A percentile compares a stretch with the other conserved stretches of the same genome.
These are phyloP conservation scores for Fonsecaea pugnacius DNA, from an alignment of 2,329 filamentous ascomycete species.

Conservation along the genomic window DNA sequence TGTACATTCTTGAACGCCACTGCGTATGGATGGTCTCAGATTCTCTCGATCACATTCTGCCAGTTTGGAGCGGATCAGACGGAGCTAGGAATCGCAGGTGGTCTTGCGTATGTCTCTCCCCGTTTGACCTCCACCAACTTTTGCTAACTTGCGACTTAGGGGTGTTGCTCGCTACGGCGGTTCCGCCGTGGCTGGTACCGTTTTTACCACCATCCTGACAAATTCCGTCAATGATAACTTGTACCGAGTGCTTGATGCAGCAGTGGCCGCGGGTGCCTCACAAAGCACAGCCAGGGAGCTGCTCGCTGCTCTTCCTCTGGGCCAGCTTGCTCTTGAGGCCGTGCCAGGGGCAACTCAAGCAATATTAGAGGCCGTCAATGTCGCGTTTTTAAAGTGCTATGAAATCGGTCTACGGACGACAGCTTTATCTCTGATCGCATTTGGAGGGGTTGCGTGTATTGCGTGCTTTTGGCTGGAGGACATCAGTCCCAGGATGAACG, in stretches of 20 bases:
- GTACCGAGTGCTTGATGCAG: too few relatives aligned
- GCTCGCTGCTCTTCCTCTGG: slow-evolving; percentile 11
- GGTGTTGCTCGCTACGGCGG: slow-evolving; percentile 52
- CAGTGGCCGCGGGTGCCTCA: slow-evolving; percentile 43
- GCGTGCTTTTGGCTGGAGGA: slow-evolving; percentile 42
- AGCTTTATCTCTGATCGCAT: slow-evolving; percentile 39
- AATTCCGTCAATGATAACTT: too few relatives aligned
- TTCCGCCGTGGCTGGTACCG: slow-evolving; percentile 47
- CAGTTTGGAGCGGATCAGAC: too few relatives aligned
- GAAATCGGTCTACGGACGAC: slow-evolving; percentile 10
- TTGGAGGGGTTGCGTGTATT: slow-evolving; percentile 40
- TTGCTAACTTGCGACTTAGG: too few relatives aligned
- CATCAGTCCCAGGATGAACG: slow-evolving; percentile 42
- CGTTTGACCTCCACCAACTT: too few relatives aligned
- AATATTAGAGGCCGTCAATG: not conserved
- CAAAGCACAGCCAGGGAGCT: slow-evolving; percentile 5
- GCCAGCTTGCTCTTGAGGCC: not conserved
- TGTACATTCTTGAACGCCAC: too few relatives aligned
- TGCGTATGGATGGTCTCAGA: too few relatives aligned
- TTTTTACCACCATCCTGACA: slow-evolving; percentile 50
- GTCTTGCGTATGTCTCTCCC: too few relatives aligned
- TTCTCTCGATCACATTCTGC: too few relatives aligned
- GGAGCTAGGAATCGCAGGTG: too few relatives aligned
- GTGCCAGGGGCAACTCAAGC: slow-evolving; percentile 8
- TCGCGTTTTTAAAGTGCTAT: slow-evolving; percentile 11